These are phyloP conservation scores for Apiotrichum gamsii DNA, from an alignment of 1,284 basidiomycete genomes.

Conservation along the genomic window DNA sequence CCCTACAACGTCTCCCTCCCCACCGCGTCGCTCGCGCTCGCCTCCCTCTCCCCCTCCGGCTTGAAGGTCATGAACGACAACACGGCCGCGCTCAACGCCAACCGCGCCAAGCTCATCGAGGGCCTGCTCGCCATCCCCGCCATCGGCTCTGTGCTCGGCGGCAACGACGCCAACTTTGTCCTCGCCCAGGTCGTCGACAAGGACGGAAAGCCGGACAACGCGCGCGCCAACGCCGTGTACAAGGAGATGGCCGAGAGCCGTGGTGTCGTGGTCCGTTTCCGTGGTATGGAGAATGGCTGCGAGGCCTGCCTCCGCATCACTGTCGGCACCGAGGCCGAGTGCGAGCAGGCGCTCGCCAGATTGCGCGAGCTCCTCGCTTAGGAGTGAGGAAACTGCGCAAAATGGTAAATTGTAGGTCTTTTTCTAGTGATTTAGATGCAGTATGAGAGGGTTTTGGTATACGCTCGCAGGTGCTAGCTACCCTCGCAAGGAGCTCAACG, in stretches of 20 bases:
- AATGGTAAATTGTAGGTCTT: no score
- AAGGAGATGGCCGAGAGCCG: slow-evolving; percentile 75
- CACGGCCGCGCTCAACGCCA: slow-evolving; percentile 56
- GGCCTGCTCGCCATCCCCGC: slow-evolving; percentile 49
- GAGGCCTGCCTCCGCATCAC: slow-evolving; percentile 83
- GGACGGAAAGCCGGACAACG: slow-evolving; percentile 58
- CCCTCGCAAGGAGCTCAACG: no score
- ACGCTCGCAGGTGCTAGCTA: no score
- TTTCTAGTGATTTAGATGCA: no score
- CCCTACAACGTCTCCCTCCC: slow-evolving; percentile 96
- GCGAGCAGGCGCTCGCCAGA: slow-evolving; percentile 51
- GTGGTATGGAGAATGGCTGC: slow-evolving; percentile 82
- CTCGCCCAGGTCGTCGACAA: slow-evolving; percentile 68
- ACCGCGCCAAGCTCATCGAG: slow-evolving; percentile 55
- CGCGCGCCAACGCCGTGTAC: slow-evolving; percentile 66
- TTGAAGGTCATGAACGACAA: slow-evolving; percentile 63
- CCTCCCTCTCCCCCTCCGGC: slow-evolving; percentile 65
- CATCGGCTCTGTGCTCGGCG: slow-evolving; percentile 68
- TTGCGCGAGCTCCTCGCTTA: slow-evolving; percentile 34
- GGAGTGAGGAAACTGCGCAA: no score
- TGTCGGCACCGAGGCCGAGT: slow-evolving; percentile 79
- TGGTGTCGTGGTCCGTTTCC: slow-evolving; percentile 84
- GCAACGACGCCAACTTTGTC: slow-evolving; percentile 88
- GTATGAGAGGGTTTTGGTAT: no score
- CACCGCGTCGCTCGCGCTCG: slow-evolving; percentile 73